Evolutionary conservation across 1,139 yeast genomes (phyloP), one percentile per base, ranked within the genome.

Genomic region (Sugiyamaella japonica): DNA sequence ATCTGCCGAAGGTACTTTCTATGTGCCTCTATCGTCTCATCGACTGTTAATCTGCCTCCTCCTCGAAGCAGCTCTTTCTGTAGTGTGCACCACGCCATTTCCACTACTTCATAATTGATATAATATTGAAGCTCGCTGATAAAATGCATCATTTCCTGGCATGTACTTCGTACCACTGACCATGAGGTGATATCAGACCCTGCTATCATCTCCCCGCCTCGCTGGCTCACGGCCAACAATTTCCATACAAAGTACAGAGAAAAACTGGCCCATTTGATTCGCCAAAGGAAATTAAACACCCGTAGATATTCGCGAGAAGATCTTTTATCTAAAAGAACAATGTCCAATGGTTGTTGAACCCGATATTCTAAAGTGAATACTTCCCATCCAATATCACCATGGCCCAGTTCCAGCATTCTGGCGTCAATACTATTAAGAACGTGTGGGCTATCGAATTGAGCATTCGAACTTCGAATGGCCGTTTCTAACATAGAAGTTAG

Each of bases 351-450:
- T 15, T 80, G 70, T 48, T 81, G 86, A 4, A 89, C 74, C 51
- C 84, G 77, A 67, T 88, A 93, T 66, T 90, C 97, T 48, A 93
- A 73, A 0, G 97, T 89, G 69, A 93, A 91, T 3, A 88, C 90
- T 66, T 91, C 96, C 98, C 98, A 93, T 74, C 79, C 78, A 43
- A 67, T 57, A 60, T 75, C 83, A 0, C 95, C 95, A 62, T 85
- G 81, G 2, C 83, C 82, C 39, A 85, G 73, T 52, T 72, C 91
- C 50, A 90, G 76, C 48, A 91, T 78, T 47, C 97, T 76, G 0
- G 97, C 96, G 73, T 93, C 98, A 15, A 93, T 68, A 51, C 89
- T 73, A 49, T 78, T 74, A n/a, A 79, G 63, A 2, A 81, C 73
- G 25, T 67, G 70, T 3, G 70, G 70, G 1, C 66, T 66, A 39